Evolutionary conservation across 768 basidiomycete genomes (phyloP).

Genomic region (Trametes cinnabarina): DNA sequence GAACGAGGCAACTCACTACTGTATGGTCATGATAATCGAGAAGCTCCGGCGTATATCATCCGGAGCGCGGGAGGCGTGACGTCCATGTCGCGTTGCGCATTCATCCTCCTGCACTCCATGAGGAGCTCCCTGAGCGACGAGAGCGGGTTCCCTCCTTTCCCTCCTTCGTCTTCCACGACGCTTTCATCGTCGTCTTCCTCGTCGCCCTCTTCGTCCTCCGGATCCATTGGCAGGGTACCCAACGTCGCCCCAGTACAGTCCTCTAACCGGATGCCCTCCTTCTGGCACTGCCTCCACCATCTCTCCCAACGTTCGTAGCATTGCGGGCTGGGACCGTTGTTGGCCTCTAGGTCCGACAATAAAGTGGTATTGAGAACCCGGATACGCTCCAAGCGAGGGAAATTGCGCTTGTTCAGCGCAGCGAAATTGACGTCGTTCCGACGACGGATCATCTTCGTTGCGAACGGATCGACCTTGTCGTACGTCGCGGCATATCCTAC

Average conservation of each 20-base stretch:
- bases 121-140: conserved; percentile 53
- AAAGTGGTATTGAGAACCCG: conserved; percentile 56
- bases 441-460: conserved; percentile 40
- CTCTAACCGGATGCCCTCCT: conserved; percentile 57
- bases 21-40: conserved; percentile 12
- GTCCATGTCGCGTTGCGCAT: conserved; percentile 16
- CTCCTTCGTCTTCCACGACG: conserved; percentile 24
- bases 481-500: conserved; percentile 51
- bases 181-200: conserved; percentile 33
- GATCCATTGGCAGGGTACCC: conserved; percentile 41
- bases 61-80: conserved; percentile 11
- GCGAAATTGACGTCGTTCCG: conserved; percentile 68
- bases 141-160: conserved; percentile 29
- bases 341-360: conserved; percentile 54
- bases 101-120: conserved; percentile 53
- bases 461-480: conserved; percentile 42
- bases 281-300: conserved; percentile 60
- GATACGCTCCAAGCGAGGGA: conserved; percentile 60
- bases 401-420: conserved; percentile 50
- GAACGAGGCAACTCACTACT: conserved; percentile 3
- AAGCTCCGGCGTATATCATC: conserved; percentile 15
- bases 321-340: conserved; percentile 44
- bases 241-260: conserved; percentile 71
- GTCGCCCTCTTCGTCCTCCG: conserved; percentile 33
- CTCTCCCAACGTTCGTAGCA: conserved; percentile 58